Conservation (phyloP, 352 stramenopile species). For the Phytophthora boehmeriae region DNA sequence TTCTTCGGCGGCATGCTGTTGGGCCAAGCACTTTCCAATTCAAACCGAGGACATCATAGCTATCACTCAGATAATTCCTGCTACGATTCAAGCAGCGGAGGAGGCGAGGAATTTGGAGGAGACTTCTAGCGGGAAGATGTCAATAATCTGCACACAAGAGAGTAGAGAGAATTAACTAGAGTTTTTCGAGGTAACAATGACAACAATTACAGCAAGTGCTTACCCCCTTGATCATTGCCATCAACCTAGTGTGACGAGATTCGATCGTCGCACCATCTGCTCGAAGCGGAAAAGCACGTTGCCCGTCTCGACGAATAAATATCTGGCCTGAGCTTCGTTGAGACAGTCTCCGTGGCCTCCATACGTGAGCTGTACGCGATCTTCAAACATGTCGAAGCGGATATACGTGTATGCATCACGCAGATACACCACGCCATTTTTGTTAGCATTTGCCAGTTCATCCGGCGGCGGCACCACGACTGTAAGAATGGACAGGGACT, state of each 20-base stretch:
- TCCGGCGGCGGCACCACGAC: conserved; percentile 39
- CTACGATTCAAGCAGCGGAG: conserved; percentile 14
- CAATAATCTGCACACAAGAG: neutral
- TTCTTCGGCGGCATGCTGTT: conserved; percentile 32
- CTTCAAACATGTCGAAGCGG: conserved; percentile 42
- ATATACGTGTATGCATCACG: conserved; percentile 52
- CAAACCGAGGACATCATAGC: conserved; percentile 14
- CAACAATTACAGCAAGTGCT: neutral
- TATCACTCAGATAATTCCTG: conserved; percentile 6
- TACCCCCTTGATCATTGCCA: neutral
- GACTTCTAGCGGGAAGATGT: conserved; percentile 25
- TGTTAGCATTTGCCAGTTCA: conserved; percentile 26
- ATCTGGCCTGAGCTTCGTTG: conserved; percentile 42
- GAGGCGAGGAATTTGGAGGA: conserved; percentile 35
- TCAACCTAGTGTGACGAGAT: conserved; percentile 36
- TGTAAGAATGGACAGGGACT: conserved; percentile 34
- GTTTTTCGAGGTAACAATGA: neutral
- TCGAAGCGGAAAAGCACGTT: conserved; percentile 52
- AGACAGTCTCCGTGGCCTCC: conserved; percentile 41
- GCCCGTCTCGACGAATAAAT: conserved; percentile 46
- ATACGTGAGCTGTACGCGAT: conserved; percentile 48
- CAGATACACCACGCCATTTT: conserved; percentile 45
- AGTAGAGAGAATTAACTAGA: conserved; percentile 21
- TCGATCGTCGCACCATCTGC: conserved; percentile 39
- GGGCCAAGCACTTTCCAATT: conserved; percentile 20